These are phyloP conservation scores for Thymus mandschuricus DNA, from an alignment of 257 asterid genomes.

Conservation along the genomic window DNA sequence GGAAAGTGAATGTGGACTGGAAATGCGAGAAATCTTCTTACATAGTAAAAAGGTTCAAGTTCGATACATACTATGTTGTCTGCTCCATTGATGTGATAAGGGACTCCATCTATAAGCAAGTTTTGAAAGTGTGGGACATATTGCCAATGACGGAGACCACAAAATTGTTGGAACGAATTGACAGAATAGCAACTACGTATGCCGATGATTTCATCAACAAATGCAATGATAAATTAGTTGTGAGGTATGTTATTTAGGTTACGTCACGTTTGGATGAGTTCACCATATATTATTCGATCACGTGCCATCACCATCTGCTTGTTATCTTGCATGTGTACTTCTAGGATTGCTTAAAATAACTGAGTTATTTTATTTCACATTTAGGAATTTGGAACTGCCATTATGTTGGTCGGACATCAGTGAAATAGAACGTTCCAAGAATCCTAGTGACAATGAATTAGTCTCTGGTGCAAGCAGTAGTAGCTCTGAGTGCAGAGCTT, in stretches of 20 bases:
- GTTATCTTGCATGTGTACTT: neutral
- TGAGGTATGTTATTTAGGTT: constrained; percentile 45
- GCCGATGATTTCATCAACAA: constrained; percentile 49
- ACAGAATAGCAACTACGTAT: constrained; percentile 48
- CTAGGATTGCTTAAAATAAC: neutral
- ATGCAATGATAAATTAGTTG: constrained; percentile 47
- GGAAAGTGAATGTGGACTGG: constrained; percentile 41
- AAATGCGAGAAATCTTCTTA: constrained; percentile 48
- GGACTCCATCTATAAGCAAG: constrained; percentile 48
- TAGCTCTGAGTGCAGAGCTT: constrained; percentile 33
- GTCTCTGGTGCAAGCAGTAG: constrained; percentile 28
- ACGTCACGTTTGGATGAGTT: neutral
- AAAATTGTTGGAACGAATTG: constrained; percentile 52
- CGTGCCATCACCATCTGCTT: neutral
- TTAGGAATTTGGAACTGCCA: constrained; percentile 65
- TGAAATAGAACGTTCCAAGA: constrained; percentile 44
- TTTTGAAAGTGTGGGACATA: constrained; percentile 70
- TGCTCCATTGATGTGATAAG: constrained; percentile 58
- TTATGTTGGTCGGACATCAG: constrained; percentile 46
- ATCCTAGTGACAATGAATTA: constrained; percentile 2
- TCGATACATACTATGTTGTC: constrained; percentile 43
- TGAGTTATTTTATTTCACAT: constrained; percentile 1
- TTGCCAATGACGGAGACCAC: constrained; percentile 46
- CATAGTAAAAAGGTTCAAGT: constrained; percentile 54
- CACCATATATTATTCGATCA: neutral